phyloP scores from a whole-genome alignment of 2,329 filamentous ascomycete genomes.

The Zymoseptoria ardabiliae region DNA sequence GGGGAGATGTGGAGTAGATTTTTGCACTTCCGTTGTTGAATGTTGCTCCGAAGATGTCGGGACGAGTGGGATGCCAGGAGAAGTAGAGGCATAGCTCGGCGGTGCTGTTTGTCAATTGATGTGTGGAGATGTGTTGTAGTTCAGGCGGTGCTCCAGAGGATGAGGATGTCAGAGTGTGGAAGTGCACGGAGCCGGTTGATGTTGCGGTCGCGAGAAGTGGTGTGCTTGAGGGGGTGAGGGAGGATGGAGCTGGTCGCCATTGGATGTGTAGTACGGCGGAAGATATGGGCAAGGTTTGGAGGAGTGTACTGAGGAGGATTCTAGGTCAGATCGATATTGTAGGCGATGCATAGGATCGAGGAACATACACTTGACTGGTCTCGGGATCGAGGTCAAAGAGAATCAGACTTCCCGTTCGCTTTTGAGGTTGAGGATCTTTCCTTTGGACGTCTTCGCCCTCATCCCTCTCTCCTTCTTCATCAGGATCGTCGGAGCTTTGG shows the following conservation, averaged over 20 bases:
- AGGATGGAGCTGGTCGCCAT: conserved; percentile 51
- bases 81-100: conserved; percentile 63
- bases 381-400: conserved; percentile 51
- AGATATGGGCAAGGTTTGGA: conserved; percentile 17
- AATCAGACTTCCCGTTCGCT: conserved; percentile 65
- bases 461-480: conserved; percentile 8
- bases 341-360: not conserved
- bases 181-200: conserved; percentile 63
- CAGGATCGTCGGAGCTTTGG: conserved; percentile 1
- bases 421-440: conserved; percentile 11
- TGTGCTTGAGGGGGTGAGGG: not conserved
- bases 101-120: conserved; percentile 44
- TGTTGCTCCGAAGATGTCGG: conserved; percentile 58
- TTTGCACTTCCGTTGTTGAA: conserved; percentile 56
- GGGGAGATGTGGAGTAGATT: not conserved
- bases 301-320: conserved; percentile 25
- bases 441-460: not conserved
- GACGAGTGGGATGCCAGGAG: conserved; percentile 58
- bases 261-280: conserved; percentile 65
- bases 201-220: conserved; percentile 64
- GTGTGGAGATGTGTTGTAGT: conserved; percentile 26
- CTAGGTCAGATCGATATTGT: conserved; percentile 7
- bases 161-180: conserved; percentile 47
- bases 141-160: conserved; percentile 17
- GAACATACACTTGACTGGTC: conserved; percentile 13